Conservation (phyloP, 257 asterid species). For the Przewalskia tangutica region DNA sequence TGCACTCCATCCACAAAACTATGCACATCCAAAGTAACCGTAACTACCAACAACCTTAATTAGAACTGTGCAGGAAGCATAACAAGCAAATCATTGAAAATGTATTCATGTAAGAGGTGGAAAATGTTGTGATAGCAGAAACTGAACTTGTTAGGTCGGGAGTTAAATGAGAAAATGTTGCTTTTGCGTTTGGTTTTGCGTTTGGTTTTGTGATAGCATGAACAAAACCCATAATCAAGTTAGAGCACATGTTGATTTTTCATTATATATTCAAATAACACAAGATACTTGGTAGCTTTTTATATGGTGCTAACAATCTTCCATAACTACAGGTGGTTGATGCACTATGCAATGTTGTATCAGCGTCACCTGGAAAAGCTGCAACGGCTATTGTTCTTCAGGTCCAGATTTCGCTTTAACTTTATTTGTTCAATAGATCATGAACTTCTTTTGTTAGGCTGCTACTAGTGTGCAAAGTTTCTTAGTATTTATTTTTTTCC, state of each 20-base stretch:
- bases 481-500: background rate
- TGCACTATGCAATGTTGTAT: slow-evolving; percentile 88
- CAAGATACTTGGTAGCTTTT: background rate
- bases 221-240: background rate
- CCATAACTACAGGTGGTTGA: slow-evolving; percentile 65
- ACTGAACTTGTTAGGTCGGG: background rate
- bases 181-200: background rate
- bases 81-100: background rate
- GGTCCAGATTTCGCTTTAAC: slow-evolving; percentile 64
- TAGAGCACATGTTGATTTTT: background rate
- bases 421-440: slow-evolving; percentile 2
- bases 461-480: background rate
- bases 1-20: background rate
- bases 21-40: background rate
- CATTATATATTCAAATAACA: background rate
- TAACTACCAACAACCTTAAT: background rate
- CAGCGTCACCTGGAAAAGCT: slow-evolving; percentile 94
- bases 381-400: slow-evolving; percentile 97
- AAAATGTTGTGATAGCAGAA: background rate
- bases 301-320: background rate
- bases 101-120: background rate
- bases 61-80: background rate
- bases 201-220: background rate
- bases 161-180: slow-evolving; percentile 2
- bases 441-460: background rate